phyloP scores from a whole-genome alignment of 1,139 yeast species.

The Blastobotrys apis region DNA sequence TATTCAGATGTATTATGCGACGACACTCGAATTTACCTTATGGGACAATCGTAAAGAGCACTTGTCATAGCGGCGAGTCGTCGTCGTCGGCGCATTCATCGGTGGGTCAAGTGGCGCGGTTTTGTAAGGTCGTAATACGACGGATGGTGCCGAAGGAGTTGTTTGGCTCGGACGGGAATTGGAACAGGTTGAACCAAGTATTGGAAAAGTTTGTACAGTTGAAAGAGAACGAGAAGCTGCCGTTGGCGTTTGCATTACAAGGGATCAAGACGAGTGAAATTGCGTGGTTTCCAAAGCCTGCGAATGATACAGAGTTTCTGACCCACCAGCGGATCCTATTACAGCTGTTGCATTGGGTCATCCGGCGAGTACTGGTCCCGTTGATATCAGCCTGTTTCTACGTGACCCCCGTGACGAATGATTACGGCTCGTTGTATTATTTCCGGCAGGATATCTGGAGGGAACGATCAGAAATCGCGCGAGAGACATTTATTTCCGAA shows the following conservation, averaged over 20 bases:
- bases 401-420: conserved; percentile 50
- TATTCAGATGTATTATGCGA: neutral
- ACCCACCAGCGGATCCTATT: conserved; percentile 34
- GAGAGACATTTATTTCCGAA: neutral
- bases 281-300: conserved; percentile 41
- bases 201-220: conserved; percentile 42
- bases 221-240: conserved; percentile 31
- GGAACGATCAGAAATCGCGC: conserved; percentile 33
- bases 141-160: conserved; percentile 48
- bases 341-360: conserved; percentile 56
- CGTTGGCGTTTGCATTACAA: conserved; percentile 31
- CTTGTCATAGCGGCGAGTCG: conserved; percentile 6
- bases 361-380: conserved; percentile 44
- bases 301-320: conserved; percentile 14
- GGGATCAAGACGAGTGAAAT: conserved; percentile 41
- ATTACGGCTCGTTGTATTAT: conserved; percentile 41
- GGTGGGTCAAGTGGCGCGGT: conserved; percentile 10
- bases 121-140: conserved; percentile 19
- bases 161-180: conserved; percentile 56
- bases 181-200: conserved; percentile 38
- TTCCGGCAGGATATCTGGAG: conserved; percentile 64
- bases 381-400: conserved; percentile 59
- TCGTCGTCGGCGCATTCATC: neutral
- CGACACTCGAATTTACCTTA: conserved; percentile 9
- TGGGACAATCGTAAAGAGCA: conserved; percentile 1